phyloP scores from a whole-genome alignment of 2,329 filamentous ascomycete genomes.

The Byssothecium circinans region DNA sequence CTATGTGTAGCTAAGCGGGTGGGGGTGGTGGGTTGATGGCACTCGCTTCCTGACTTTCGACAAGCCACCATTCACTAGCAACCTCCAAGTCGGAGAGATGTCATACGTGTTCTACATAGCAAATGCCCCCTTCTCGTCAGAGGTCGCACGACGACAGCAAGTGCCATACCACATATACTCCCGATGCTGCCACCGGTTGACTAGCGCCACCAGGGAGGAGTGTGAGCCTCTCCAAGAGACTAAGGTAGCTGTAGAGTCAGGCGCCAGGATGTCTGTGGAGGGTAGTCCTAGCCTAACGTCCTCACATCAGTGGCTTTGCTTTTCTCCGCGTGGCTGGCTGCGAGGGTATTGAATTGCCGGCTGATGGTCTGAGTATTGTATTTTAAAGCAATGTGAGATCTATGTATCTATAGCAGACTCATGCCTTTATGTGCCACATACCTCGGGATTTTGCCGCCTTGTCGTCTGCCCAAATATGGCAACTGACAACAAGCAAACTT shows the following conservation, averaged over 20 bases:
- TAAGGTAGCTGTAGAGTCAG: conserved; percentile 8
- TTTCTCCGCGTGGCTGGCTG: neutral
- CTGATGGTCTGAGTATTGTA: neutral
- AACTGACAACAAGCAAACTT: too few relatives aligned
- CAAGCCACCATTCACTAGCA: conserved; percentile 13
- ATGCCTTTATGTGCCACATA: neutral
- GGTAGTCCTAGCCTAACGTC: neutral
- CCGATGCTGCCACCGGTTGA: conserved; percentile 15
- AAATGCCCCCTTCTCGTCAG: conserved; percentile 14
- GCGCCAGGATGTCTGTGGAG: conserved; percentile 1
- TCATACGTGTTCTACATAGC: conserved; percentile 7
- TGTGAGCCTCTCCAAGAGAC: conserved; percentile 15
- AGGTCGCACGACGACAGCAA: conserved; percentile 16
- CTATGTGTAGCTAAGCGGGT: conserved; percentile 20
- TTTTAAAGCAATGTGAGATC: neutral
- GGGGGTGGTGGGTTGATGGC: conserved; percentile 21
- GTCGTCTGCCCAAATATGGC: too few relatives aligned
- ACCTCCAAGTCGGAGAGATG: conserved; percentile 18
- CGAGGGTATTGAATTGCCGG: neutral
- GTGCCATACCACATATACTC: conserved; percentile 14
- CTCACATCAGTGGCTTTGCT: neutral
- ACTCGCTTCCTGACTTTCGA: conserved; percentile 7
- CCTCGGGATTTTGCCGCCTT: too few relatives aligned
- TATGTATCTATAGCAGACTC: neutral
- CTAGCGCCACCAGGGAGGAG: conserved; percentile 7